Conservation (phyloP, 371 early-diverging fungal genomes). For the Mucor mucedo region DNA sequence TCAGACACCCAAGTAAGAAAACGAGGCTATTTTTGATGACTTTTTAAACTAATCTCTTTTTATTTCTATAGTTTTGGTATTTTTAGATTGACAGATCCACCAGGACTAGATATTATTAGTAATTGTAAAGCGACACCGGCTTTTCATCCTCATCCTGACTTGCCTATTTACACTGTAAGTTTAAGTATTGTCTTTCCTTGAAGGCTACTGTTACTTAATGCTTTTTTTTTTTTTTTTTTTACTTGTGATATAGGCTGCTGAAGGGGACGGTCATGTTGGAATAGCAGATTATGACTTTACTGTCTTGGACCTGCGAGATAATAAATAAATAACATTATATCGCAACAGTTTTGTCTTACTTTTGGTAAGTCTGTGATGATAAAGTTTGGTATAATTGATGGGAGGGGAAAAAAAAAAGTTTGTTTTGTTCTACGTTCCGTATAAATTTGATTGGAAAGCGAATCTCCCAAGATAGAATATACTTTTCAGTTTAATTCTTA, state of each 20-base stretch:
- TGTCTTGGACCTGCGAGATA: conserved; percentile 57
- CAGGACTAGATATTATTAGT: conserved; percentile 82
- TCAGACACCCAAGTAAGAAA: conserved; percentile 66
- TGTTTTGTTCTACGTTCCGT: no score
- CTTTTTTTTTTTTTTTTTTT: neutral
- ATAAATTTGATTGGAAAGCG: no score
- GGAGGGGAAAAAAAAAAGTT: no score
- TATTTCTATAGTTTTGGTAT: conserved; percentile 67
- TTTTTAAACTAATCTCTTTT: neutral
- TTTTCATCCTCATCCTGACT: conserved; percentile 87
- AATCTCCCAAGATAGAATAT: no score
- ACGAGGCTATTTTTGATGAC: neutral
- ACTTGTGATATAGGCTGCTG: conserved; percentile 50
- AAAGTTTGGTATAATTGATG: neutral
- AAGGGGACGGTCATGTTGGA: conserved; percentile 52
- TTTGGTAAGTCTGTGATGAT: neutral
- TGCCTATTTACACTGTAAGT: conserved; percentile 68
- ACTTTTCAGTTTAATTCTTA: no score
- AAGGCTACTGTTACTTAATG: no score
- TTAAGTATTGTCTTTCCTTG: no score
- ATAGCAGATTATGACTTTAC: conserved; percentile 49
- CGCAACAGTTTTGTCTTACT: neutral
- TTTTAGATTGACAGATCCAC: conserved; percentile 89
- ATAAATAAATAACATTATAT: neutral
- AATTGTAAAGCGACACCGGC: conserved; percentile 70